Conservation (phyloP, 1,284 basidiomycete species). For the Pseudozyma sp. region DNA sequence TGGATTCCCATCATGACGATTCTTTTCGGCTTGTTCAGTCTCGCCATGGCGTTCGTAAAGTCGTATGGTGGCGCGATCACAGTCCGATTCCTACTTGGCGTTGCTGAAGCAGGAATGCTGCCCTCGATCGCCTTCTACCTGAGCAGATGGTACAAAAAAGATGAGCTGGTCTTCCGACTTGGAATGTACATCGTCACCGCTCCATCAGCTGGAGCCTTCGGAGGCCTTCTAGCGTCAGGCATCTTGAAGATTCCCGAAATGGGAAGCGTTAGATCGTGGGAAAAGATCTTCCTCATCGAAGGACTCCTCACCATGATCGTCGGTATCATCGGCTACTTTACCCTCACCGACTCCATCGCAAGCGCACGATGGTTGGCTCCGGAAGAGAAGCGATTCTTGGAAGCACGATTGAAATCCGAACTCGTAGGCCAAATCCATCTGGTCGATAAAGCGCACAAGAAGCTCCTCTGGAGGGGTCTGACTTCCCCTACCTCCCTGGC, state of each 20-base stretch:
- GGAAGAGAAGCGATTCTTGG: conserved; percentile 65
- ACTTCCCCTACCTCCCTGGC: conserved; percentile 48
- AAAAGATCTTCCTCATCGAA: conserved; percentile 69
- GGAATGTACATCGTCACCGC: conserved; percentile 62
- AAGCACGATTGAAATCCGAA: conserved; percentile 44
- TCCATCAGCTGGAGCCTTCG: conserved; percentile 63
- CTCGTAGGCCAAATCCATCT: conserved; percentile 45
- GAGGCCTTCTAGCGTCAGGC: conserved; percentile 62
- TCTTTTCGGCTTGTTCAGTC: conserved; percentile 36
- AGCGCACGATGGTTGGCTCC: conserved; percentile 67
- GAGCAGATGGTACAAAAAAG: conserved; percentile 67
- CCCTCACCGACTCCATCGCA: conserved; percentile 67
- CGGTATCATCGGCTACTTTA: conserved; percentile 63
- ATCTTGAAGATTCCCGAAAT: conserved; percentile 45
- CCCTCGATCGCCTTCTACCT: conserved; percentile 65
- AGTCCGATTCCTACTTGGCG: conserved; percentile 67
- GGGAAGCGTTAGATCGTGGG: conserved; percentile 59
- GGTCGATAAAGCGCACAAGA: conserved; percentile 47
- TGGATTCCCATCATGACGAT: conserved; percentile 68
- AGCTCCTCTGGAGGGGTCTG: conserved; percentile 48
- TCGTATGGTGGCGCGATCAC: conserved; percentile 66
- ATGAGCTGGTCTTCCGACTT: conserved; percentile 67
- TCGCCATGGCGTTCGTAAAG: conserved; percentile 66
- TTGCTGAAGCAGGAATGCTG: conserved; percentile 68
- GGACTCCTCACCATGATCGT: conserved; percentile 69